Conservation (phyloP, 2,329 filamentous ascomycete genomes). For the Podosphaera fusca region DNA sequence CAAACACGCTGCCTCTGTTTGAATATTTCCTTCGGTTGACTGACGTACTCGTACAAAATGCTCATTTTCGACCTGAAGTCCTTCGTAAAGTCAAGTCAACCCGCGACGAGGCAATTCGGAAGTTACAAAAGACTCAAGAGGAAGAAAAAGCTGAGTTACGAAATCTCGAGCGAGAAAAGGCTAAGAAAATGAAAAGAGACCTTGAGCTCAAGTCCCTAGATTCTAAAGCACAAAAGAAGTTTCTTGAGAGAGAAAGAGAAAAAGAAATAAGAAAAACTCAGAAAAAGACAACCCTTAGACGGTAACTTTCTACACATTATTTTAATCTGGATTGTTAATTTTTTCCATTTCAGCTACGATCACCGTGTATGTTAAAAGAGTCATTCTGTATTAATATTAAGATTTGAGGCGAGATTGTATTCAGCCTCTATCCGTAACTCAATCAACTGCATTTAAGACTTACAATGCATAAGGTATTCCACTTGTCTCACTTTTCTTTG, state of each 20-base stretch:
- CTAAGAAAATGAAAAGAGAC: slow-evolving; percentile 79
- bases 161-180: slow-evolving; percentile 43
- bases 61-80: slow-evolving; percentile 79
- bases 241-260: slow-evolving; percentile 57
- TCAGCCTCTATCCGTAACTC: too few species aligned
- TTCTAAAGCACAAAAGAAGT: slow-evolving; percentile 71
- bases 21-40: slow-evolving; percentile 63
- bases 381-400: too few species aligned
- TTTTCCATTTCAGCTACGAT: too few species aligned
- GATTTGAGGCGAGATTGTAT: too few species aligned
- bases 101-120: slow-evolving; percentile 58
- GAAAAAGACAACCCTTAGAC: slow-evolving; percentile 29
- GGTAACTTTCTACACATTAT: slow-evolving; percentile 6
- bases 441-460: too few species aligned
- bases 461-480: too few species aligned
- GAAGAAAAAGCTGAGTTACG: slow-evolving; percentile 64
- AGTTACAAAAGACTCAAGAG: slow-evolving; percentile 59
- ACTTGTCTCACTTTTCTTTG: too few species aligned
- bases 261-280: slow-evolving; percentile 40
- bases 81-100: slow-evolving; percentile 58
- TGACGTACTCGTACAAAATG: slow-evolving; percentile 52
- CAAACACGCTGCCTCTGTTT: slow-evolving; percentile 50
- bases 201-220: slow-evolving; percentile 53
- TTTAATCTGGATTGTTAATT: too few species aligned
- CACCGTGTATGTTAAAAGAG: too few species aligned